Conservation (phyloP, 1,139 yeast species). For the Nadsonia commutata region DNA sequence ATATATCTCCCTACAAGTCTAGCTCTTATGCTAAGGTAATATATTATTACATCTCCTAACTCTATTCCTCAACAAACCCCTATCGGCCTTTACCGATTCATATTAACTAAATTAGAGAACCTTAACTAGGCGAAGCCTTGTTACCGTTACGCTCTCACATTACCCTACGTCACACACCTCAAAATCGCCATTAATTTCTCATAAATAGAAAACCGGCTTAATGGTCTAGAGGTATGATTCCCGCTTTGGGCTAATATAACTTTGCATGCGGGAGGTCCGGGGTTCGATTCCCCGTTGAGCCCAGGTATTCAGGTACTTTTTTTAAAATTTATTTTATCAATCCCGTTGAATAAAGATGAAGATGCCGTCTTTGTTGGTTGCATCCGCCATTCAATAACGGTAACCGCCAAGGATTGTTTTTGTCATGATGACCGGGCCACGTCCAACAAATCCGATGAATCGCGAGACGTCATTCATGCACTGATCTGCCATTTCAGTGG, state of each 20-base stretch:
- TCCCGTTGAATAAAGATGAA: neutral
- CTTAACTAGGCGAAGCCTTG: neutral
- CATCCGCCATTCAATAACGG: neutral
- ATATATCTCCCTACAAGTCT: too few relatives aligned
- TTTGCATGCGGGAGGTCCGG: conserved; percentile 25
- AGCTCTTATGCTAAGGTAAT: neutral
- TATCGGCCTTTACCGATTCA: neutral
- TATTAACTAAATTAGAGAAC: neutral
- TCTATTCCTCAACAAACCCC: neutral
- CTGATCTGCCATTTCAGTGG: too few relatives aligned
- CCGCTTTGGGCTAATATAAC: conserved; percentile 18
- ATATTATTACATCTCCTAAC: neutral
- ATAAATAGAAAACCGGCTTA: conserved; percentile 13
- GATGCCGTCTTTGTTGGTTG: neutral
- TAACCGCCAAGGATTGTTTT: conserved; percentile 4
- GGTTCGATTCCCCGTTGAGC: conserved; percentile 30
- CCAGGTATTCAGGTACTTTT: conserved; percentile 12
- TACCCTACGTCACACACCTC: conserved; percentile 1
- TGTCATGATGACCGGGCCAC: conserved; percentile 3
- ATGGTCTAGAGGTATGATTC: conserved; percentile 24
- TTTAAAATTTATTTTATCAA: neutral
- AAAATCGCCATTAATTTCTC: neutral
- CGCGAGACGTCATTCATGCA: too few relatives aligned
- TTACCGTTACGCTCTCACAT: neutral
- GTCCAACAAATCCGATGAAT: neutral